Evolutionary conservation across 169 alveolate species (phyloP).

Genomic region (Plasmodium coatneyi): DNA sequence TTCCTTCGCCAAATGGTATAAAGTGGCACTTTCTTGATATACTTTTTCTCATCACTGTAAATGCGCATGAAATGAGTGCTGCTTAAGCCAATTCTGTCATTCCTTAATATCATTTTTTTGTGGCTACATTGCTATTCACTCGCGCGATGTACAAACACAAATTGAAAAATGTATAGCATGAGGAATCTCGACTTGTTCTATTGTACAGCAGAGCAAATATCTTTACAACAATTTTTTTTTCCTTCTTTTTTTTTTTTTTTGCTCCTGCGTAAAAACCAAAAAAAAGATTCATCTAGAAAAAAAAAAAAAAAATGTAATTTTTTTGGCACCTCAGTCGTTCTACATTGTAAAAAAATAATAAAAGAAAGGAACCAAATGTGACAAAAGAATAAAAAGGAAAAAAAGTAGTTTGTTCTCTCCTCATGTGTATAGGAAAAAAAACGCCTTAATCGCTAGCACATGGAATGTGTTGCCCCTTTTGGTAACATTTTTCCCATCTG

Average conservation of each 20-base stretch:
- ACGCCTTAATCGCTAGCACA: not conserved
- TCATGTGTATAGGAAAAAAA: not conserved
- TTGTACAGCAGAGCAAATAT: not conserved
- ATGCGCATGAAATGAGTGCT: not conserved
- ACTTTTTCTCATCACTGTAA: not conserved
- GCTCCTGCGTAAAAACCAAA: not conserved
- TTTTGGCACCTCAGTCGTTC: not conserved
- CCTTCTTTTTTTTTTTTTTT: not conserved
- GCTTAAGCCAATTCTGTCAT: not conserved
- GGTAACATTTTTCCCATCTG: not conserved
- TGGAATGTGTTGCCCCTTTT: not conserved
- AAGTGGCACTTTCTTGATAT: not conserved
- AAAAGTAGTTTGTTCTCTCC: not conserved
- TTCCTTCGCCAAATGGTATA: not conserved
- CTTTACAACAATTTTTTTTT: not conserved
- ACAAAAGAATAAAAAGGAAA: not conserved
- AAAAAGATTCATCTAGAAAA: not conserved
- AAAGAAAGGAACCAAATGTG: not conserved
- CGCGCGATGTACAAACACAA: not conserved
- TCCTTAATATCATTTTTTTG: not conserved
- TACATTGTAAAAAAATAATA: not conserved
- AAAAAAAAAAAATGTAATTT: not conserved
- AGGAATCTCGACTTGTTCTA: not conserved
- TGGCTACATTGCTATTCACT: not conserved
- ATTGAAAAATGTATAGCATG: not conserved